A percentile compares a stretch with the other conserved stretches of the same genome.
phyloP scores from a whole-genome alignment of 192 early-diverging fungal genomes.

The Bifiguratus adelaidae region DNA sequence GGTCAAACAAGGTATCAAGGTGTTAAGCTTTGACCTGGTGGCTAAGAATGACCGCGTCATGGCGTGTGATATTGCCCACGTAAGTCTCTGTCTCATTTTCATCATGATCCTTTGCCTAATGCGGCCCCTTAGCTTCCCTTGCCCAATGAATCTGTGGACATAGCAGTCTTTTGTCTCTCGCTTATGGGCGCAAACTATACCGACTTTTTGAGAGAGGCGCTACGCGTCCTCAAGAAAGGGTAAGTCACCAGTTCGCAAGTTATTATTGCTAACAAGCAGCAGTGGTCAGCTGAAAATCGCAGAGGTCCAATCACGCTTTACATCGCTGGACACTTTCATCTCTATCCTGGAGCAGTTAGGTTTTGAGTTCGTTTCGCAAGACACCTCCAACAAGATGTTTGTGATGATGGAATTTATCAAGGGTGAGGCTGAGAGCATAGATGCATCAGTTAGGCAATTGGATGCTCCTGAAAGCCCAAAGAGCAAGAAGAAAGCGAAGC shows the following conservation, averaged over 20 bases:
- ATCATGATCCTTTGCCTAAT: not conserved
- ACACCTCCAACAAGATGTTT: slow-evolving; percentile 92
- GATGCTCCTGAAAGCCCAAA: slow-evolving; percentile 21
- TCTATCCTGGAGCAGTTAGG: slow-evolving; percentile 58
- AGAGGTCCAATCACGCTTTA: slow-evolving; percentile 87
- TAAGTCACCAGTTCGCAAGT: slow-evolving; percentile 18
- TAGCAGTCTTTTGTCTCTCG: slow-evolving; percentile 86
- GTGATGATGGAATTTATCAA: slow-evolving; percentile 80
- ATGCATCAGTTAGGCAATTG: slow-evolving; percentile 18
- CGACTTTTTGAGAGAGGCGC: slow-evolving; percentile 83
- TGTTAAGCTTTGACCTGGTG: slow-evolving; percentile 86
- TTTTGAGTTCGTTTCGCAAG: slow-evolving; percentile 63
- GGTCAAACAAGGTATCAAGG: too few species aligned
- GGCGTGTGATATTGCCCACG: slow-evolving; percentile 88
- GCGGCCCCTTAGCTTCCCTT: slow-evolving; percentile 48
- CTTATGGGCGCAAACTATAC: slow-evolving; percentile 96
- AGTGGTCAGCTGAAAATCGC: slow-evolving; percentile 89
- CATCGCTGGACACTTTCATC: slow-evolving; percentile 70
- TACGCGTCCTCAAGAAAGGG: slow-evolving; percentile 70
- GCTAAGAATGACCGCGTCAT: slow-evolving; percentile 68
- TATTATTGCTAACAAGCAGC: slow-evolving; percentile 2
- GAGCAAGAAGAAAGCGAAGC: slow-evolving; percentile 28
- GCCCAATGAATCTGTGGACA: slow-evolving; percentile 51
- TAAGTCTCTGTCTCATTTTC: slow-evolving; percentile 4
- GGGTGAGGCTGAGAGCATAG: slow-evolving; percentile 11